Evolutionary conservation across 1,139 yeast genomes (phyloP).

Genomic region (Magnusiomyces suaveolens): DNA sequence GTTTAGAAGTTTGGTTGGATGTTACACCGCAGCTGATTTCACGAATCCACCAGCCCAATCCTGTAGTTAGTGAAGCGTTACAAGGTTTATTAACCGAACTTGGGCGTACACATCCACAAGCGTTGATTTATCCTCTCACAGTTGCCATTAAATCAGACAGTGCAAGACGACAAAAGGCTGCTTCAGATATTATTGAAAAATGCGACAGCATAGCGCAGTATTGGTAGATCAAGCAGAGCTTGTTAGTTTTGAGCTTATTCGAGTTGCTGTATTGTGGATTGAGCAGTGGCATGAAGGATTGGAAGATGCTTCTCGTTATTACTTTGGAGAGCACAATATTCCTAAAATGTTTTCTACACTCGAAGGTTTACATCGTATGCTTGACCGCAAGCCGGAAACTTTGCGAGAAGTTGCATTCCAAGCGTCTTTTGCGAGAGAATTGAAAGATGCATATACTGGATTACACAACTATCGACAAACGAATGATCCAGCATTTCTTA

Average conservation of each 20-base stretch:
- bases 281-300: slow-evolving; percentile 97
- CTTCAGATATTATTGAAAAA: slow-evolving; percentile 83
- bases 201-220: slow-evolving; percentile 76
- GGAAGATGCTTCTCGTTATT: slow-evolving; percentile 90
- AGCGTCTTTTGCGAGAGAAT: slow-evolving; percentile 86
- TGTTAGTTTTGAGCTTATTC: slow-evolving; percentile 84
- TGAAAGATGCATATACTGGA: slow-evolving; percentile 92
- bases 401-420: slow-evolving; percentile 88
- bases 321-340: slow-evolving; percentile 89
- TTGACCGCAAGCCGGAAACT: slow-evolving; percentile 67
- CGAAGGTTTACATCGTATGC: slow-evolving; percentile 64
- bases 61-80: slow-evolving; percentile 68
- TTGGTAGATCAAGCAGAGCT: slow-evolving; percentile 88
- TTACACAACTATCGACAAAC: slow-evolving; percentile 74
- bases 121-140: slow-evolving; percentile 86
- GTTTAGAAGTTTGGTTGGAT: slow-evolving; percentile 88
- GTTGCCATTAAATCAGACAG: slow-evolving; percentile 95
- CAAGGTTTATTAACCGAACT: slow-evolving; percentile 75
- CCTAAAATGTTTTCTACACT: slow-evolving; percentile 89
- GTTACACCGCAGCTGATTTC: slow-evolving; percentile 94
- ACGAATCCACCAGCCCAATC: slow-evolving; percentile 91
- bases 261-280: slow-evolving; percentile 95
- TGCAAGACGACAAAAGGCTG: slow-evolving; percentile 81
- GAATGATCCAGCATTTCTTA: slow-evolving; percentile 76
- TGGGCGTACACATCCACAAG: slow-evolving; percentile 95